These are phyloP conservation scores for Poterioochromonas sp. DNA, from an alignment of 352 stramenopile genomes.

Conservation along the genomic window DNA sequence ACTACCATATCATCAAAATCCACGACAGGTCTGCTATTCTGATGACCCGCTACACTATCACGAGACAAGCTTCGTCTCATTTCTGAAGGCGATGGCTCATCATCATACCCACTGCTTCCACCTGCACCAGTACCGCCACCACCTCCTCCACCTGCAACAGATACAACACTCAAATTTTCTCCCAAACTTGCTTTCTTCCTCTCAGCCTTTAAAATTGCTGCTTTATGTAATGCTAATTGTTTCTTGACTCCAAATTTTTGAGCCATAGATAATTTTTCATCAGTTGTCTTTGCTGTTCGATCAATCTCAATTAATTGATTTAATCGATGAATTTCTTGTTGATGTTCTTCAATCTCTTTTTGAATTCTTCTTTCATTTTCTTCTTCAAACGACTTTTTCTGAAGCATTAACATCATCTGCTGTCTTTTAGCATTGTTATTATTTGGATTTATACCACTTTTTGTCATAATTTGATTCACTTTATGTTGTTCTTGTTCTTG, in stretches of 20 bases:
- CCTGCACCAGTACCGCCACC: conserved; percentile 7
- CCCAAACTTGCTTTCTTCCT: conserved; percentile 22
- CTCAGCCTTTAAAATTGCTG: conserved; percentile 12
- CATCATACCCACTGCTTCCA: conserved; percentile 15
- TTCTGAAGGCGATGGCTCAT: no score
- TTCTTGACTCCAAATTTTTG: conserved; percentile 22
- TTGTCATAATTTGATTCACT: background rate
- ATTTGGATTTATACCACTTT: background rate
- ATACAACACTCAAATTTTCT: conserved; percentile 7
- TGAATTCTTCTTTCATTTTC: background rate
- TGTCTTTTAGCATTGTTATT: background rate
- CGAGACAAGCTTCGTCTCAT: no score
- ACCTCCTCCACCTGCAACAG: conserved; percentile 20
- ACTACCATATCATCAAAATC: no score
- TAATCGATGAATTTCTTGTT: background rate
- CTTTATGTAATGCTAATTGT: conserved; percentile 15
- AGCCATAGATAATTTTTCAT: conserved; percentile 29
- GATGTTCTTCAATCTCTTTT: background rate
- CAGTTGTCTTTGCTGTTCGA: background rate
- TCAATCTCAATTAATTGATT: background rate
- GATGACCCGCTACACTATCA: no score
- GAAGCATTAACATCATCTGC: background rate
- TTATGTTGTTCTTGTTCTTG: conserved; percentile 12
- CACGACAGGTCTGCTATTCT: no score
- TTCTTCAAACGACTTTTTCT: background rate